Evolutionary conservation across 2,329 filamentous ascomycete genomes (phyloP).

Genomic region (Rhynchosporium secalis): DNA sequence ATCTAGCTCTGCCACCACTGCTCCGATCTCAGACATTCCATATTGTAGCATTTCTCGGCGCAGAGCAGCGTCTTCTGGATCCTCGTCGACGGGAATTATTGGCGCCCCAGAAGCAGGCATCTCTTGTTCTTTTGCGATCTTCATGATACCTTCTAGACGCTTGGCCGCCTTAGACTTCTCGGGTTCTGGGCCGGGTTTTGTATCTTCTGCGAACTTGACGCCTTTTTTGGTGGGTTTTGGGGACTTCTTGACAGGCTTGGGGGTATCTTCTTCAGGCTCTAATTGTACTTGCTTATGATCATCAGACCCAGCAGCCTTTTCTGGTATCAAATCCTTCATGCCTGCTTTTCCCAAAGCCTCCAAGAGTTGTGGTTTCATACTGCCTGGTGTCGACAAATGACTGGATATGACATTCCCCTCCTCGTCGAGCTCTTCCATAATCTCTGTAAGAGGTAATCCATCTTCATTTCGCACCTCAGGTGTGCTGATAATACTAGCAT

Average conservation of each 20-base stretch:
- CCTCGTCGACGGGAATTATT: constrained; percentile 72
- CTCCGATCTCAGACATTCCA: constrained; percentile 81
- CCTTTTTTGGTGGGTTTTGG: constrained; percentile 50
- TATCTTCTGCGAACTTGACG: constrained; percentile 64
- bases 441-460: constrained; percentile 80
- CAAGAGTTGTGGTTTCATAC: constrained; percentile 65
- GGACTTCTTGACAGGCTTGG: constrained; percentile 3
- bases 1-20: constrained; percentile 88
- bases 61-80: constrained; percentile 74
- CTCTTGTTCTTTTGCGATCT: constrained; percentile 56
- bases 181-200: constrained; percentile 46
- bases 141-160: constrained; percentile 57
- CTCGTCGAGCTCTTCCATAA: constrained; percentile 88
- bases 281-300: neutral
- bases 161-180: constrained; percentile 35
- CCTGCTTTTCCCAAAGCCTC: constrained; percentile 79
- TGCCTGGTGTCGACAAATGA: constrained; percentile 65
- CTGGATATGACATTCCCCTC: constrained; percentile 79
- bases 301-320: neutral
- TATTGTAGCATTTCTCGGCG: constrained; percentile 91
- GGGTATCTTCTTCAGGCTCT: neutral
- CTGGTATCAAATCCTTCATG: constrained; percentile 49
- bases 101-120: constrained; percentile 42
- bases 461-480: constrained; percentile 65
- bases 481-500: constrained; percentile 58